A percentile compares a stretch with the other conserved stretches of the same genome.
Evolutionary conservation across 768 basidiomycete genomes (phyloP).

Genomic region (Psilocybe tampanensis): DNA sequence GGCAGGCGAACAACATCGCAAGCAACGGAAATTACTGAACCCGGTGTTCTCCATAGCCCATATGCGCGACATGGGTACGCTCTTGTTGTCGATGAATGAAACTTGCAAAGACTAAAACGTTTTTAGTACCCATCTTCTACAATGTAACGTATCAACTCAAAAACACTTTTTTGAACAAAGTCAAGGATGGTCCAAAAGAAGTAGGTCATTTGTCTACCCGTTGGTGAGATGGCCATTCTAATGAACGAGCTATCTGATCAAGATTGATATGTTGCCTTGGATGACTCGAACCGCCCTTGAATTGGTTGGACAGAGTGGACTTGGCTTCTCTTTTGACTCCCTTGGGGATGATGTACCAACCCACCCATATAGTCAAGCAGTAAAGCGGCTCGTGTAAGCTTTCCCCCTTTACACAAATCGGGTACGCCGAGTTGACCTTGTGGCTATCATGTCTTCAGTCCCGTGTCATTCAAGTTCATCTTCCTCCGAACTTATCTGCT

Average conservation of each 20-base stretch:
- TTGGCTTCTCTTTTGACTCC: conserved; percentile 42
- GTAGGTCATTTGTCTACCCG: conserved; percentile 8
- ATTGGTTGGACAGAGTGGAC: conserved; percentile 47
- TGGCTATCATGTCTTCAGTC: conserved; percentile 9
- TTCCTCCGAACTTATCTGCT: conserved; percentile 23
- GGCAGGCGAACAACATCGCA: conserved; percentile 44
- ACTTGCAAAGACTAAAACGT: neutral
- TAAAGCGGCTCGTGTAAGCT: conserved; percentile 32
- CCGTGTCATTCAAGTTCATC: conserved; percentile 16
- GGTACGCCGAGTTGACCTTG: neutral
- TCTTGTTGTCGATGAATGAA: neutral
- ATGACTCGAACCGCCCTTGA: conserved; percentile 47
- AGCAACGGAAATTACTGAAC: conserved; percentile 41
- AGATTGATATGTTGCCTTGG: conserved; percentile 38
- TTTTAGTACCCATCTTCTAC: conserved; percentile 39
- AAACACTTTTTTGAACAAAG: conserved; percentile 23
- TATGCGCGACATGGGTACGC: conserved; percentile 37
- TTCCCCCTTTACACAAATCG: neutral
- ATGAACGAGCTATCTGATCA: neutral
- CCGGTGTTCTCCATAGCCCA: conserved; percentile 39
- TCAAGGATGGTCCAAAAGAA: conserved; percentile 31
- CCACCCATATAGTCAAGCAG: conserved; percentile 32
- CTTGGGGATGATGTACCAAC: conserved; percentile 30
- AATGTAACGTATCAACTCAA: conserved; percentile 34
- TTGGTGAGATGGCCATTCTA: neutral